Conservation (phyloP, 805 yeast species). For the Pichia membranifaciens region DNA sequence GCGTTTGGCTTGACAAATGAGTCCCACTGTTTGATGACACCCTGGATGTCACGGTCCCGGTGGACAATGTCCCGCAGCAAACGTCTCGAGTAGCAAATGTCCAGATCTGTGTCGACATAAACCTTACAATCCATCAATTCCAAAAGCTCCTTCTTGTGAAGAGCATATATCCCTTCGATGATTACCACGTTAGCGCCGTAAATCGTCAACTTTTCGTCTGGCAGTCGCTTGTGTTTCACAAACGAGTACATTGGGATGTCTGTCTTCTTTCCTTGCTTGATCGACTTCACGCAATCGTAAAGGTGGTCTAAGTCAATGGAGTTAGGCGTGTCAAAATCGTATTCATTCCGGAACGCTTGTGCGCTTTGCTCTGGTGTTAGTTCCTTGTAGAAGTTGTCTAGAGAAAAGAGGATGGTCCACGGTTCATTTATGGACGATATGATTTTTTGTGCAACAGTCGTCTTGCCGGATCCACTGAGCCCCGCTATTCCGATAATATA, state of each 20-base stretch:
- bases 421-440: conserved; percentile 78
- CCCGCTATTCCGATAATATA: conserved; percentile 88
- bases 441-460: conserved; percentile 81
- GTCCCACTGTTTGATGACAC: conserved; percentile 87
- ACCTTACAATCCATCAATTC: conserved; percentile 80
- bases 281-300: conserved; percentile 51
- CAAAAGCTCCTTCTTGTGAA: conserved; percentile 62
- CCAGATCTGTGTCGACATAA: conserved; percentile 91
- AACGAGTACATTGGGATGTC: conserved; percentile 70
- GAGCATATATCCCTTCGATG: conserved; percentile 84
- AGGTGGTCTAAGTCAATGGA: conserved; percentile 76
- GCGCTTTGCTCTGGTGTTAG: conserved; percentile 54
- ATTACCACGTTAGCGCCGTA: conserved; percentile 94
- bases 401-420: conserved; percentile 85
- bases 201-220: conserved; percentile 63
- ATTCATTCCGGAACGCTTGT: conserved; percentile 61
- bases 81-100: conserved; percentile 85
- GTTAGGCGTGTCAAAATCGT: conserved; percentile 84
- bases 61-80: conserved; percentile 79
- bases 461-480: conserved; percentile 85
- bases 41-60: conserved; percentile 78
- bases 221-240: conserved; percentile 45
- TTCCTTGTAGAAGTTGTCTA: conserved; percentile 88
- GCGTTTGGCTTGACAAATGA: conserved; percentile 89
- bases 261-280: conserved; percentile 66